A percentile compares a stretch with the other conserved stretches of the same genome.
phyloP scores from a whole-genome alignment of 2,329 filamentous ascomycete genomes.

The Pseudogymnoascus sp. region DNA sequence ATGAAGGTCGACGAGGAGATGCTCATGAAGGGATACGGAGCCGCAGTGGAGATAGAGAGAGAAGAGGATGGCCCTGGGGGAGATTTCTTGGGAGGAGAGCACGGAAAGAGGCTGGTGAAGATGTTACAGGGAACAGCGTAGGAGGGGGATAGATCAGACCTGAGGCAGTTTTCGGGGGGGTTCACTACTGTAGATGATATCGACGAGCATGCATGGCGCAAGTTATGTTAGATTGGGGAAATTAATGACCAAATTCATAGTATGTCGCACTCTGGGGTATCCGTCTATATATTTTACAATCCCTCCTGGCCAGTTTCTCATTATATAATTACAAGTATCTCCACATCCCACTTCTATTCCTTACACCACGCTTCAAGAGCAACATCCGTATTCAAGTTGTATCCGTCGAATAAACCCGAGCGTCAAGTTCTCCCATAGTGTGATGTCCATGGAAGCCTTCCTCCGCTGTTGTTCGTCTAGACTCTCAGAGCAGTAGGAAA shows the following conservation, averaged over 20 bases:
- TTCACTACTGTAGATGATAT: background rate
- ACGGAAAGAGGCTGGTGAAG: conserved; percentile 36
- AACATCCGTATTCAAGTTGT: background rate
- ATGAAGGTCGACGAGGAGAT: conserved; percentile 84
- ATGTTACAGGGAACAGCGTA: conserved; percentile 21
- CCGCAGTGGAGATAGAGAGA: conserved; percentile 65
- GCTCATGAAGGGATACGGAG: conserved; percentile 74
- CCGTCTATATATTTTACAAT: background rate
- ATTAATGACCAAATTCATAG: background rate
- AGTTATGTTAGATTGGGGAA: background rate
- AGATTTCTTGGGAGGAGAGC: conserved; percentile 52
- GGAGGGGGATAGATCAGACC: background rate
- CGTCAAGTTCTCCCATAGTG: background rate
- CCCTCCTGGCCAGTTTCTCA: background rate
- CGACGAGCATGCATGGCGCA: background rate
- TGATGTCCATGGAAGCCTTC: background rate
- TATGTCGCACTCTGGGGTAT: background rate
- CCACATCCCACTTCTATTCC: background rate
- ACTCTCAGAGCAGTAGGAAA: background rate
- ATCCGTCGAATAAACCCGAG: background rate
- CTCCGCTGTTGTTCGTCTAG: background rate
- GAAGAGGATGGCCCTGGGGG: conserved; percentile 49
- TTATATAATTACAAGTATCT: background rate
- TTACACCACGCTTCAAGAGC: background rate
- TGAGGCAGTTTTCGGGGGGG: background rate